Conservation (phyloP, 345 rosid genomes). For the Gossypium bickii region DNA sequence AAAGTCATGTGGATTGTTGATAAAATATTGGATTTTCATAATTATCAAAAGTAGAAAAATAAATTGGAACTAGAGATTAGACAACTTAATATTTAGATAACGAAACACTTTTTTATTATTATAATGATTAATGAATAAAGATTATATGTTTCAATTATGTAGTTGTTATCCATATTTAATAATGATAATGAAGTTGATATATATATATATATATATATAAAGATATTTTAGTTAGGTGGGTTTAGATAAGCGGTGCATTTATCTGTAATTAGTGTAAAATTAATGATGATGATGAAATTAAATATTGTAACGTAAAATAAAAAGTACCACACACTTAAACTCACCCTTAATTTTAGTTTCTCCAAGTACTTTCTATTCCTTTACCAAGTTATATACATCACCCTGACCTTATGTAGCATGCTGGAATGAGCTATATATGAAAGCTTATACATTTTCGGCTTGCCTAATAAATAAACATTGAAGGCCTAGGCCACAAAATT, state of each 20-base stretch:
- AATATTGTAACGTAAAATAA: too few species aligned
- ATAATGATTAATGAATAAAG: too few species aligned
- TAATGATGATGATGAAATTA: fast-evolving
- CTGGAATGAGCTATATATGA: background rate
- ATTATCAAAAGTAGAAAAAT: too few species aligned
- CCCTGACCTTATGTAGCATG: background rate
- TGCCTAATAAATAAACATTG: background rate
- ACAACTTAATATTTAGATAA: too few species aligned
- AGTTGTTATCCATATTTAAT: background rate
- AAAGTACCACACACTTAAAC: fast-evolving
- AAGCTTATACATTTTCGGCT: background rate
- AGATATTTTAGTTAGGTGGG: too few species aligned
- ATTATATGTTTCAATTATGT: background rate
- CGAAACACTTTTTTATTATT: too few species aligned
- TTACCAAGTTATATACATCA: background rate
- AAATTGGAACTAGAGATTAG: too few species aligned
- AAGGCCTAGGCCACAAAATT: background rate
- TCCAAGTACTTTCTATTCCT: background rate
- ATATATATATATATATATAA: background rate
- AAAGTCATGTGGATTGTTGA: too few species aligned
- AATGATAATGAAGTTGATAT: background rate
- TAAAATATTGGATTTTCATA: too few species aligned
- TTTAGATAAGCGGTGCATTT: fast-evolving
- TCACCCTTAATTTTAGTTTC: background rate
- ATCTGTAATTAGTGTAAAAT: fast-evolving